A percentile compares a stretch with the other conserved stretches of the same genome.
Evolutionary conservation across 805 yeast species (phyloP).

Genomic region (Ogataea pilisensis): DNA sequence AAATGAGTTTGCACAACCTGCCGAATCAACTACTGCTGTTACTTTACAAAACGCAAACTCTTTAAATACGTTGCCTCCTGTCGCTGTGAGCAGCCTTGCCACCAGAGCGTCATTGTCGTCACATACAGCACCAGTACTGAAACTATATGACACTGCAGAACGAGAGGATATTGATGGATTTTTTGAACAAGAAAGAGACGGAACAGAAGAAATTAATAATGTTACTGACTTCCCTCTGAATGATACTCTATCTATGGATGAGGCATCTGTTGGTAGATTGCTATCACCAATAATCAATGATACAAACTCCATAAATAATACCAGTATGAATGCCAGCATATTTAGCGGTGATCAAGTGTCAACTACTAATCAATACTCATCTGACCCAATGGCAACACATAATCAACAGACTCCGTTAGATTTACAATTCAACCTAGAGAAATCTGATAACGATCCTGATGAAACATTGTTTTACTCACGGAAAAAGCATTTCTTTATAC

Average conservation of each 20-base stretch:
- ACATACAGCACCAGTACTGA: background rate
- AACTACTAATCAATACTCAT: background rate
- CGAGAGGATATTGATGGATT: background rate
- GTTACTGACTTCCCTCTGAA: background rate
- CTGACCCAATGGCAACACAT: background rate
- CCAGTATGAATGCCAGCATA: conserved; percentile 23
- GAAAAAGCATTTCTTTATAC: conserved; percentile 69
- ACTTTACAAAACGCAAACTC: conserved; percentile 18
- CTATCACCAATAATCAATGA: conserved; percentile 8
- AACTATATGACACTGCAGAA: background rate
- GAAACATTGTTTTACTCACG: conserved; percentile 31
- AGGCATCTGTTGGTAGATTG: conserved; percentile 1
- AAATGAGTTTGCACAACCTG: conserved; percentile 16
- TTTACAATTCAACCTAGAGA: conserved; percentile 19
- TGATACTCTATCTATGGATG: background rate
- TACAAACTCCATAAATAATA: conserved; percentile 3
- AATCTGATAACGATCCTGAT: conserved; percentile 26
- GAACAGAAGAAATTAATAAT: background rate
- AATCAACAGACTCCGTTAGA: conserved; percentile 13
- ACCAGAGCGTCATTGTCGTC: background rate
- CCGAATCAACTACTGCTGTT: conserved; percentile 33
- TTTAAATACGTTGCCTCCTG: conserved; percentile 5
- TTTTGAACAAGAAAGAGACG: no score
- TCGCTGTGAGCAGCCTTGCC: background rate
- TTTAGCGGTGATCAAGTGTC: conserved; percentile 14